Base-by-base conservation (phyloP, 768 basidiomycete species). In the Tubosaeta sp. region DNA sequence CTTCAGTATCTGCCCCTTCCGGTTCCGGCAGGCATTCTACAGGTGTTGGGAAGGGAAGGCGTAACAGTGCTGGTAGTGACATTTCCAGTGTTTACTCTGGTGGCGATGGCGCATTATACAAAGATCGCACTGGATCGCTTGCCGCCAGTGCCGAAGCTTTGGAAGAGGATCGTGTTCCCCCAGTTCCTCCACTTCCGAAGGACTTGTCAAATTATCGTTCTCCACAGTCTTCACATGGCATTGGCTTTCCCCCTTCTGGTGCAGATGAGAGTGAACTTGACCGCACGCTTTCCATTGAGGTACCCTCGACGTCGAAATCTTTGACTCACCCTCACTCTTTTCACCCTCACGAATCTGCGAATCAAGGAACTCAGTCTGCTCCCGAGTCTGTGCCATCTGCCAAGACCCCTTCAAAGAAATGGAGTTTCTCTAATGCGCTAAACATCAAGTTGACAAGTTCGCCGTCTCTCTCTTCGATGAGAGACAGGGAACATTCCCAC, bases 371-470 rank as follows among this genome's bases (percentile, higher is more conserved):
- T 71, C 67, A 64, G 51, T 57, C 71, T 65, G 59, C 72, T 48
- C 67, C 74, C 29, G 77, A 81, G 52, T 70, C 77, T 50, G 58
- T 63, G 13, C 75, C 83, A 37, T 63, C 72, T 14, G 73, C 77
- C 47, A 89, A 88, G 72, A 88, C 88, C 3, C 91, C 91, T 32
- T 91, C 88, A n/a, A 94, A 93, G 79, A 95, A 95, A 70, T 95
- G 92, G 92, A 94, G 91, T 65, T 88, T 95, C 67, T 88, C 89
- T n/a, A 86, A 80, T 56, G 89, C 88, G 22, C 72, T 94, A 5
- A 90, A 88, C 58, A 78, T 88, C 67, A 89, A 81, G 64, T 69
- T 90, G 46, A 79, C 84, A 13, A 79, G 79, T 52, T 85, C 83
- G 26, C 83, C 86, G 45, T 84, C 84, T 17, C 76, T 75, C 16